Conservation (phyloP, 1,284 basidiomycete genomes). For the Ustilago hordei region DNA sequence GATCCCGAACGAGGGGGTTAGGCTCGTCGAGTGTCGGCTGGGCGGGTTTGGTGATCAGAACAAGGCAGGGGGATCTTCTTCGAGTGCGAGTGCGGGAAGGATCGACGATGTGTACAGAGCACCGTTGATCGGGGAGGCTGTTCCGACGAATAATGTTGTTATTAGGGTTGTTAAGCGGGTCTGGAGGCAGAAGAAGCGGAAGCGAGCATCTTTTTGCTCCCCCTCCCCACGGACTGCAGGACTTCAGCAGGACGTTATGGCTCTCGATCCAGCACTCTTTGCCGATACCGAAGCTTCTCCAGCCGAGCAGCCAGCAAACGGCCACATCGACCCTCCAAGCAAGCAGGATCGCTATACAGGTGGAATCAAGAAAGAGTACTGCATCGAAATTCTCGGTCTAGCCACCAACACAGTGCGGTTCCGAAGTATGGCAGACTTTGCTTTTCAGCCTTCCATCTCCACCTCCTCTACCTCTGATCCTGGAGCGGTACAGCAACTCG, state of each 20-base stretch:
- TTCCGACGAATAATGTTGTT: slow-evolving; percentile 53
- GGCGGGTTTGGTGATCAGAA: slow-evolving; percentile 10
- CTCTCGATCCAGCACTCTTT: slow-evolving; percentile 34
- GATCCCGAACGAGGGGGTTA: slow-evolving; percentile 37
- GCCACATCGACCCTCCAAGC: neutral
- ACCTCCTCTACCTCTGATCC: slow-evolving; percentile 1
- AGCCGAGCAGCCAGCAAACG: neutral
- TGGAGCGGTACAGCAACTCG: neutral
- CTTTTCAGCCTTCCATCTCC: slow-evolving; percentile 51
- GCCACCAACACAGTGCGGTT: slow-evolving; percentile 87
- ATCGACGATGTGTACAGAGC: slow-evolving; percentile 36
- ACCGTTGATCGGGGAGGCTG: slow-evolving; percentile 45
- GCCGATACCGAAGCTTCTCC: neutral
- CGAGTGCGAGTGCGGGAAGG: neutral
- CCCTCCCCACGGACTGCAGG: too few relatives aligned
- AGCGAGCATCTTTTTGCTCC: slow-evolving; percentile 3
- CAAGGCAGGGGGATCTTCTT: neutral
- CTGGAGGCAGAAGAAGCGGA: slow-evolving; percentile 54
- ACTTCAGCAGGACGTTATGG: neutral
- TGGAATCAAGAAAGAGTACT: slow-evolving; percentile 74
- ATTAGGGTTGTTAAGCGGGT: slow-evolving; percentile 44
- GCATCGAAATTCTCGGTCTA: slow-evolving; percentile 80
- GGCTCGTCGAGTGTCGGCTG: slow-evolving; percentile 58
- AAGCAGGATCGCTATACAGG: slow-evolving; percentile 26
- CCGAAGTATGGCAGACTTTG: slow-evolving; percentile 72